Evolutionary conservation across 805 yeast genomes (phyloP).

Genomic region (Wickerhamiella dianesei): DNA sequence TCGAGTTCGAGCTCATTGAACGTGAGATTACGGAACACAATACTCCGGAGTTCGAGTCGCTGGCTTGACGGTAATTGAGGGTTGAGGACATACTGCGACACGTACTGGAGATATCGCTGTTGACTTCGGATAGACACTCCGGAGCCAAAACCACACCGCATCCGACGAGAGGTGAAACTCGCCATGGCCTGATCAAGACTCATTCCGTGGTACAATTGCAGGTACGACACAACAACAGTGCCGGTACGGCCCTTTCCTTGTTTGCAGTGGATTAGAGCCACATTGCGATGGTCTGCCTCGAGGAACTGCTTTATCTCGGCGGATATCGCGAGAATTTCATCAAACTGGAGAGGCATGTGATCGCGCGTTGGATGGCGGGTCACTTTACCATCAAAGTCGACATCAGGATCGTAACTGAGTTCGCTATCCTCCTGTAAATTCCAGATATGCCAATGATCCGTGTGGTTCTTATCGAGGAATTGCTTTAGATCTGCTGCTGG

Average conservation of each 20-base stretch:
- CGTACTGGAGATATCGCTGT: constrained; percentile 49
- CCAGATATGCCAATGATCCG: constrained; percentile 54
- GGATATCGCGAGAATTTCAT: constrained; percentile 33
- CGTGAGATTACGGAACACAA: constrained; percentile 10
- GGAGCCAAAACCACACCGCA: constrained; percentile 39
- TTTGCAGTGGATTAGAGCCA: constrained; percentile 71
- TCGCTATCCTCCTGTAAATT: constrained; percentile 52
- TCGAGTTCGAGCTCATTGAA: constrained; percentile 5
- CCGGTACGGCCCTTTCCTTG: constrained; percentile 93
- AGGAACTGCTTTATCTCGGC: constrained; percentile 36
- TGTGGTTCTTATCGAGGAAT: constrained; percentile 36
- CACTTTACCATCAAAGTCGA: constrained; percentile 25
- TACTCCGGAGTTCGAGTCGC: constrained; percentile 2
- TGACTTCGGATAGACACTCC: constrained; percentile 71
- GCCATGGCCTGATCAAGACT: constrained; percentile 35
- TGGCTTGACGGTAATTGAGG: not conserved
- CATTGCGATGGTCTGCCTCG: constrained; percentile 25
- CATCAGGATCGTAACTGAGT: constrained; percentile 27
- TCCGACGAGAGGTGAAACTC: constrained; percentile 43
- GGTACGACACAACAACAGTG: constrained; percentile 51
- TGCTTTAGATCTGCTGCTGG: constrained; percentile 37
- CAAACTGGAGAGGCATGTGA: constrained; percentile 61
- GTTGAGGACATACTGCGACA: constrained; percentile 24
- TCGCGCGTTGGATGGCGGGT: constrained; percentile 51
- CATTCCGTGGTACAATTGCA: constrained; percentile 37